These are phyloP conservation scores for Bryoerythrophyllum caledonicum DNA, from an alignment of 225 moss, liverwort and hornwort genomes.

Conservation along the genomic window DNA sequence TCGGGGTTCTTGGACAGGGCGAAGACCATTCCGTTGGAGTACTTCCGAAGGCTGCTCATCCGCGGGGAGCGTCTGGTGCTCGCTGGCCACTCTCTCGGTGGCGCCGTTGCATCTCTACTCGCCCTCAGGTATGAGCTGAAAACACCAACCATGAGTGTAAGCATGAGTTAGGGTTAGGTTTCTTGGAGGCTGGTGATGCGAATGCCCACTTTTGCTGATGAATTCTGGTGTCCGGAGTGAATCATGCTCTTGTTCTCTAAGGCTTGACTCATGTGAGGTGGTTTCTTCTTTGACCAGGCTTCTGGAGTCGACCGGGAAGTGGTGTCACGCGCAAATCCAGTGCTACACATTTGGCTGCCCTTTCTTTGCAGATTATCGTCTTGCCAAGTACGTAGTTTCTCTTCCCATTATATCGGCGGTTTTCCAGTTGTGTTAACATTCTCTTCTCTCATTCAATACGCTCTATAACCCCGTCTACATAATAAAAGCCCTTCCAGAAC, in stretches of 20 bases:
- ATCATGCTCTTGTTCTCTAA: not conserved
- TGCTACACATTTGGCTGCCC: slow-evolving; percentile 99
- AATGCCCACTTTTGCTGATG: not conserved
- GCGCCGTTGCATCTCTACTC: slow-evolving; percentile 86
- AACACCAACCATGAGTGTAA: too few species aligned
- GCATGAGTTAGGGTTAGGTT: not conserved
- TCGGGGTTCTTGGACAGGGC: slow-evolving; percentile 89
- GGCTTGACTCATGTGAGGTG: slow-evolving; percentile 8
- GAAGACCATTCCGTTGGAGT: slow-evolving; percentile 83
- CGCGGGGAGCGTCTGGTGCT: slow-evolving; percentile 84
- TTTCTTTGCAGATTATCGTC: slow-evolving; percentile 88
- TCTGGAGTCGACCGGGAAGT: slow-evolving; percentile 91
- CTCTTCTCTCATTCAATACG: too few species aligned
- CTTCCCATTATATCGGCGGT: too few species aligned
- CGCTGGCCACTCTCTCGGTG: slow-evolving; percentile 87
- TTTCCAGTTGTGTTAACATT: too few species aligned
- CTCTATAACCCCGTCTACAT: too few species aligned
- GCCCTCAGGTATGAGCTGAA: slow-evolving; percentile 47
- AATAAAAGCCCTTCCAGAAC: too few species aligned
- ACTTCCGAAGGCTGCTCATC: slow-evolving; percentile 71
- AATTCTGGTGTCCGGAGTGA: not conserved
- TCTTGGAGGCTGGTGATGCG: not conserved
- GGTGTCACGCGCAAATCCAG: slow-evolving; percentile 97
- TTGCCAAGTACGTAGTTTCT: slow-evolving; percentile 52
- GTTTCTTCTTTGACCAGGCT: slow-evolving; percentile 41